A percentile compares a stretch with the other conserved stretches of the same genome.
These are phyloP conservation scores for Pholiota molesta DNA, from an alignment of 768 basidiomycete species.

Conservation along the genomic window DNA sequence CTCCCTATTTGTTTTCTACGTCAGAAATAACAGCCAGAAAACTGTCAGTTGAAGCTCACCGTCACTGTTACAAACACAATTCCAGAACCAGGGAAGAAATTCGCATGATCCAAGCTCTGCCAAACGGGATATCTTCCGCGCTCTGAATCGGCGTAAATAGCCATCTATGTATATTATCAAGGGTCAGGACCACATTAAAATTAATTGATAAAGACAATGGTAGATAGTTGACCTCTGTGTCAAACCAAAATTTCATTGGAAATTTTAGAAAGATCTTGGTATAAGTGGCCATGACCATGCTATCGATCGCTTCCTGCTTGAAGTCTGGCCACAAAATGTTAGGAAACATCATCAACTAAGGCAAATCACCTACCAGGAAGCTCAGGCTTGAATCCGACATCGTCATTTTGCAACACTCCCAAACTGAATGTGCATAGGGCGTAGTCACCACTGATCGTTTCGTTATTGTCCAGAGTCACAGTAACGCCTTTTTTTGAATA, in stretches of 20 bases:
- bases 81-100: slow-evolving; percentile 63
- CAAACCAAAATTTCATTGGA: slow-evolving; percentile 58
- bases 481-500: slow-evolving; percentile 48
- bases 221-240: slow-evolving; percentile 35
- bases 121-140: slow-evolving; percentile 69
- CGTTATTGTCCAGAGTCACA: slow-evolving; percentile 49
- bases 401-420: slow-evolving; percentile 68
- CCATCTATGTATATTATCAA: slow-evolving; percentile 40
- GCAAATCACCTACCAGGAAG: slow-evolving; percentile 40
- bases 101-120: slow-evolving; percentile 62
- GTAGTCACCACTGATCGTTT: slow-evolving; percentile 52
- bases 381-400: slow-evolving; percentile 56
- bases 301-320: slow-evolving; percentile 67
- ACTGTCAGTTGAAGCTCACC: slow-evolving; percentile 26
- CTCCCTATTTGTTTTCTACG: slow-evolving; percentile 43
- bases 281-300: slow-evolving; percentile 66
- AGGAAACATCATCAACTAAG: neutral
- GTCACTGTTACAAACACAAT: slow-evolving; percentile 57
- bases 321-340: slow-evolving; percentile 30
- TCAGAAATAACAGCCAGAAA: neutral
- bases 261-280: slow-evolving; percentile 74
- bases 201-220: neutral
- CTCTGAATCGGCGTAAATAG: slow-evolving; percentile 56
- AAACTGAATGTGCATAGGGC: slow-evolving; percentile 70
- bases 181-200: neutral